phyloP scores from a whole-genome alignment of 2,329 filamentous ascomycete genomes.

The Apiospora saccharicola region DNA sequence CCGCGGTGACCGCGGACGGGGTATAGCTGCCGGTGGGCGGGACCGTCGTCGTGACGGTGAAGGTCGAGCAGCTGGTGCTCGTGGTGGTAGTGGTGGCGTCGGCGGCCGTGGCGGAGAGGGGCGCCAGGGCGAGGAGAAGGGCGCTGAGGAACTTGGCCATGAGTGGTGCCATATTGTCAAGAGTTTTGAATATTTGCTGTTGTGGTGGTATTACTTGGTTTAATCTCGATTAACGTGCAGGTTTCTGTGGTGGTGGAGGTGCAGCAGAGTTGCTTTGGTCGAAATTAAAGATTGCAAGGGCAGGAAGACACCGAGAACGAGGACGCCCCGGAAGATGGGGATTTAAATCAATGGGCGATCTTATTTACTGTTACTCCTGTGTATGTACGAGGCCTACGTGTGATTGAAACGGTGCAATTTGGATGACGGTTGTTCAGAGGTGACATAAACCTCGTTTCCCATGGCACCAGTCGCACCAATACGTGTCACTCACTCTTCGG shows the following conservation, averaged over 20 bases:
- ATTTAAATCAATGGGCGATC: background rate
- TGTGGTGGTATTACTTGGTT: background rate
- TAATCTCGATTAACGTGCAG: background rate
- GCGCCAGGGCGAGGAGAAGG: background rate
- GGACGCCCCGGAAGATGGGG: background rate
- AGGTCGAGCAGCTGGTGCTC: constrained; percentile 1
- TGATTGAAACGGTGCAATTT: constrained; percentile 7
- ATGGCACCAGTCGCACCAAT: background rate
- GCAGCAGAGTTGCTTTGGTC: background rate
- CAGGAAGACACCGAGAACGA: too few species aligned
- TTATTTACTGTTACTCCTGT: background rate
- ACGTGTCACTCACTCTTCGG: background rate
- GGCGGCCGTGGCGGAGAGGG: constrained; percentile 1
- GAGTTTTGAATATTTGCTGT: background rate
- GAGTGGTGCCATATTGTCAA: background rate
- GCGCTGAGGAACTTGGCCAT: background rate
- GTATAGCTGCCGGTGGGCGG: background rate
- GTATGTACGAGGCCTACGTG: background rate
- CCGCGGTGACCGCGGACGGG: background rate
- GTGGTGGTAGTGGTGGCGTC: background rate
- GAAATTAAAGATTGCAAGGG: background rate
- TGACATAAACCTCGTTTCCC: constrained; percentile 7
- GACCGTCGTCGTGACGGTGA: background rate
- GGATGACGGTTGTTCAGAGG: background rate
- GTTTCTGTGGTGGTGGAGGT: background rate